Base-by-base conservation (phyloP, 768 basidiomycete species). In the Boletus pseudo-olivaceus region DNA sequence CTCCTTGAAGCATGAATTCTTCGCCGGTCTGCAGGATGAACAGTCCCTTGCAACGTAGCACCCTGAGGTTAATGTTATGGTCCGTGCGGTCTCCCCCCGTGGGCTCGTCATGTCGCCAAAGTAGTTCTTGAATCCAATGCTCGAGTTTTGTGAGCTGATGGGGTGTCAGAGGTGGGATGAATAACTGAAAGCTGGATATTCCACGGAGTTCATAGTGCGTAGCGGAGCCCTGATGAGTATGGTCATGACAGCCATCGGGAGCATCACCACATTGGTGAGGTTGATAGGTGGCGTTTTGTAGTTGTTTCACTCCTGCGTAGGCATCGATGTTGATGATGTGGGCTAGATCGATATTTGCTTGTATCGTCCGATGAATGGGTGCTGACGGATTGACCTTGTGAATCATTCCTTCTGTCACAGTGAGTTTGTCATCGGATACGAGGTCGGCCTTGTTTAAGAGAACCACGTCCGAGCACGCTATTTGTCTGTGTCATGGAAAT, bases 371-470 rank as follows among this genome's bases (percentile, higher is more conserved):
- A 64, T 90, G 76, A 53, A 96, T 75, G 1, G 90, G 81, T 1
- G 87, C 85, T 2, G 81, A 83, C 5, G 94, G 89, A 69, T 98
- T 98, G 62, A 96, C 75, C 20, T 74, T 68, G n/a, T 76, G 80
- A 37, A 99, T 83, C 20, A 81, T 70, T n/a, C 61, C 65, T 66
- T 90, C 85, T 12, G 83, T 81, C 4, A 72, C 64, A 1, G 57
- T 49, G 2, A 90, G 63, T 20, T 74, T 72, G 6, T 73, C 68
- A 1, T 78, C 56, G 1, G 78, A 64, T 17, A 83, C 85, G 9
- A 98, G 75, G 63, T 98, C 96, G 27, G 77, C 75, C 76, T 99
- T 99, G 78, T 99, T 99, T 29, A 99, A 73, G 27, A 99, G 72
- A 35, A 98, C 79, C 26, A 96, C 87, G 65, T 99, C 97, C 26